Evolutionary conservation across 495 filamentous ascomycete species (phyloP).

Genomic region (Annulohypoxylon nitens): DNA sequence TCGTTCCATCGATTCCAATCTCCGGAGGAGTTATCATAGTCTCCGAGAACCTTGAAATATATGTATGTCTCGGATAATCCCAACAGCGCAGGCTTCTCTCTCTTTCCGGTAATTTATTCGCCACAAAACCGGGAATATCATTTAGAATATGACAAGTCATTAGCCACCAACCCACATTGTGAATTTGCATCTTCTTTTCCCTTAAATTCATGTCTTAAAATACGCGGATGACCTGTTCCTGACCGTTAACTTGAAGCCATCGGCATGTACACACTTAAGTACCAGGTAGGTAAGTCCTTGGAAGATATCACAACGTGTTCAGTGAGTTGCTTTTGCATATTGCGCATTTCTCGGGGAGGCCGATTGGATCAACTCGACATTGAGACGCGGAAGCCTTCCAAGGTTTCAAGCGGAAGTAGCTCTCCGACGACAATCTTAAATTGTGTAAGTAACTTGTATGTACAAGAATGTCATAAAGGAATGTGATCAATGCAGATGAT

Average conservation of each 20-base stretch:
- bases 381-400: background rate
- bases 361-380: background rate
- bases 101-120: slow-evolving; percentile 16
- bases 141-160: slow-evolving; percentile 6
- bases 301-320: background rate
- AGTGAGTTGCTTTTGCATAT: background rate
- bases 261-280: no score
- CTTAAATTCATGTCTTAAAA: background rate
- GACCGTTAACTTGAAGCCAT: background rate
- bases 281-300: background rate
- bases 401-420: background rate
- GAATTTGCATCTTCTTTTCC: background rate
- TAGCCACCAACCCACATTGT: background rate
- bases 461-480: background rate
- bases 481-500: background rate
- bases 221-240: no score
- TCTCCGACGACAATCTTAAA: background rate
- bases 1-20: background rate
- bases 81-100: background rate
- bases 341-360: background rate
- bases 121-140: background rate
- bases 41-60: background rate
- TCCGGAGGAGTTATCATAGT: slow-evolving; percentile 3
- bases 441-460: background rate
- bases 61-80: slow-evolving; percentile 3